Percentiles rank a stretch among this genome's conserved stretches.
Conservation (phyloP, 805 yeast genomes). For the Candida yuanshanica region DNA sequence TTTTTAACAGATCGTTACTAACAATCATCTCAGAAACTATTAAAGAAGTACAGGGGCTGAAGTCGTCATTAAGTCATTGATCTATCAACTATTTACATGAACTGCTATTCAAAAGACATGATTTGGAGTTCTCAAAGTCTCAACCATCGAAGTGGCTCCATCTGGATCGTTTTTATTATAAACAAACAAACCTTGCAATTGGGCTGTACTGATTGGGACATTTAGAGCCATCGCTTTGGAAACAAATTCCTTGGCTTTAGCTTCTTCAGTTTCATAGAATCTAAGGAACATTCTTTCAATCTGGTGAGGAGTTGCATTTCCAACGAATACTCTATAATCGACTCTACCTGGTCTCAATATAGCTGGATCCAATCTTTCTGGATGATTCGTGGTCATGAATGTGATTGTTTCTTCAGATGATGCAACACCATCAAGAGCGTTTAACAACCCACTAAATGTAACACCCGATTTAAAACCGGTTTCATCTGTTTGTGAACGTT, state of each 20-base stretch:
- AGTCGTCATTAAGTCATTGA: not conserved
- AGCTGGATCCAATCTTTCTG: slow-evolving; percentile 90
- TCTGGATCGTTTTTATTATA: slow-evolving; percentile 81
- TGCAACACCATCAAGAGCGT: slow-evolving; percentile 95
- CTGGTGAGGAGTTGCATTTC: slow-evolving; percentile 83
- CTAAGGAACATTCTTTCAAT: slow-evolving; percentile 78
- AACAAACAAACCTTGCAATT: slow-evolving; percentile 91
- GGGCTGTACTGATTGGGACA: slow-evolving; percentile 80
- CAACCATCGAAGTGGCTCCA: slow-evolving; percentile 64
- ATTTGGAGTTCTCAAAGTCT: slow-evolving; percentile 28
- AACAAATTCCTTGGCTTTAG: slow-evolving; percentile 45
- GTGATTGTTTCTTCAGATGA: slow-evolving; percentile 95
- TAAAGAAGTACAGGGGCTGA: slow-evolving; percentile 34
- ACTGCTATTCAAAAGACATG: slow-evolving; percentile 24
- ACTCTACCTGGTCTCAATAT: slow-evolving; percentile 92
- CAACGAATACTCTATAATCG: slow-evolving; percentile 75
- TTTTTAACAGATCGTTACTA: not conserved
- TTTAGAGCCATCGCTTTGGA: slow-evolving; percentile 37
- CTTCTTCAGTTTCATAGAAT: slow-evolving; percentile 64
- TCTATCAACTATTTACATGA: not conserved
- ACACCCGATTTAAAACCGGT: slow-evolving; percentile 83
- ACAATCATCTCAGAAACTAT: slow-evolving; percentile 11
- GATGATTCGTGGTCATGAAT: slow-evolving; percentile 98
- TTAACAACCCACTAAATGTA: slow-evolving; percentile 88
- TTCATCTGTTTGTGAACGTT: slow-evolving; percentile 70